Evolutionary conservation across 2,329 filamentous ascomycete genomes (phyloP), one percentile per base, ranked within the genome.

Genomic region (Penicillium sp.): DNA sequence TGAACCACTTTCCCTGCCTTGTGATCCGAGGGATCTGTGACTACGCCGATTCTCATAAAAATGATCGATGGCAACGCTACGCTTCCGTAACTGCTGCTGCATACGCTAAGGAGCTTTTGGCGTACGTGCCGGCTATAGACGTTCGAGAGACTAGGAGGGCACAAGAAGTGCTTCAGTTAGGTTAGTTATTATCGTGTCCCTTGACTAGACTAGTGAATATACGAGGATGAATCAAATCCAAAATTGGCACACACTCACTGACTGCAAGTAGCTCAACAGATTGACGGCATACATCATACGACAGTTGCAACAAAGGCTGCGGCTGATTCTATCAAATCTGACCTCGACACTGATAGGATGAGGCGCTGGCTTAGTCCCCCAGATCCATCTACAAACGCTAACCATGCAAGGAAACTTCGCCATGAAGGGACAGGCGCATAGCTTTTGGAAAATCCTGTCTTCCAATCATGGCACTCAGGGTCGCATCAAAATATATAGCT

Each of bases 41-140:
- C 39, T 63, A 63, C 23, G 52, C 61, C 2, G 56, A 63, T 34
- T 60, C 59, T 10, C 55, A 62, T 24, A 61, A 61, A 43, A 56
- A 61, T 18, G 42, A 61, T 40, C 23, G 14, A 23, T 62, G 58
- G 60, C 54, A 57, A 48, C 24, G 44, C 11, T 62, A 56, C 26
- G 58, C 58, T 18, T 44, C 55, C 1, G 58, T 51, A 1, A 51
- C 40, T 4, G 55, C 60, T 1, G 55, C 60, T 24, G 55, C 60
- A 11, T 60, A 60, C 48, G 47, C 39, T 14, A 64, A 55, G 45
- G 59, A 54, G 31, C 51, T 59, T 56, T 45, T 51, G 9, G n/a
- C 13, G 5, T 39, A 52, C 29, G 36, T 55, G 31, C 44, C 44
- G 29, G 34, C 21, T 33, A n/a, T 28, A 9, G 50, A 48, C n/a